Conservation (phyloP, 2,329 filamentous ascomycete species). For the Neonectria faginata region DNA sequence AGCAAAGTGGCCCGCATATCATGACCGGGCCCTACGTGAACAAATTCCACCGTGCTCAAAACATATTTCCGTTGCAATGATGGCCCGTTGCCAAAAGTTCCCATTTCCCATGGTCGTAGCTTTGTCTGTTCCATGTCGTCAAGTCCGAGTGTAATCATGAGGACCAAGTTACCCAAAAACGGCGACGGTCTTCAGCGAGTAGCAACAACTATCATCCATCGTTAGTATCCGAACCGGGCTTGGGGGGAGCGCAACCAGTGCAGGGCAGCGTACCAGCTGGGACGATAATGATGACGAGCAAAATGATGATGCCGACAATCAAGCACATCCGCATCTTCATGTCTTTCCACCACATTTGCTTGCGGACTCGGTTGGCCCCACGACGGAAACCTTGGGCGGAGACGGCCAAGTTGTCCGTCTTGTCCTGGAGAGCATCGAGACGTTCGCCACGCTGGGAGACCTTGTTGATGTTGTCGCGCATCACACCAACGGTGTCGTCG, state of each 20-base stretch:
- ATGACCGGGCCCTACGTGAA: conserved; percentile 47
- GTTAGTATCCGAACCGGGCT: conserved; percentile 25
- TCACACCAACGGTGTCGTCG: conserved; percentile 92
- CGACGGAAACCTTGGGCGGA: conserved; percentile 96
- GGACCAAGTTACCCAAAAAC: conserved; percentile 44
- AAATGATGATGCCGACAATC: conserved; percentile 88
- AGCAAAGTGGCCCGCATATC: conserved; percentile 42
- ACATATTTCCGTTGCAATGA: conserved; percentile 47
- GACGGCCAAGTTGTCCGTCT: conserved; percentile 92
- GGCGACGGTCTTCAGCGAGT: conserved; percentile 47
- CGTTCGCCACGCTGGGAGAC: conserved; percentile 92
- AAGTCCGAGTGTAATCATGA: conserved; percentile 42
- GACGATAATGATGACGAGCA: conserved; percentile 94
- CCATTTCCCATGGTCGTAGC: conserved; percentile 47
- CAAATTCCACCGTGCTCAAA: conserved; percentile 53
- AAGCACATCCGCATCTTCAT: conserved; percentile 99
- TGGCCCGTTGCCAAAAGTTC: conserved; percentile 46
- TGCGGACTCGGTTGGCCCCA: conserved; percentile 94
- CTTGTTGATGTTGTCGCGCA: conserved; percentile 98
- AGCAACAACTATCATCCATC: conserved; percentile 49
- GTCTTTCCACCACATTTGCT: conserved; percentile 99
- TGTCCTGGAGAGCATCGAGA: conserved; percentile 89
- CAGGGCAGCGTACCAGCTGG: conserved; percentile 76
- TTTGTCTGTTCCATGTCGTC: conserved; percentile 44
- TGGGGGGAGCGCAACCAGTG: background rate